A percentile compares a stretch with the other conserved stretches of the same genome.
Evolutionary conservation across 2,329 filamentous ascomycete species (phyloP).

Genomic region (Cladosporium sphaerospermum): DNA sequence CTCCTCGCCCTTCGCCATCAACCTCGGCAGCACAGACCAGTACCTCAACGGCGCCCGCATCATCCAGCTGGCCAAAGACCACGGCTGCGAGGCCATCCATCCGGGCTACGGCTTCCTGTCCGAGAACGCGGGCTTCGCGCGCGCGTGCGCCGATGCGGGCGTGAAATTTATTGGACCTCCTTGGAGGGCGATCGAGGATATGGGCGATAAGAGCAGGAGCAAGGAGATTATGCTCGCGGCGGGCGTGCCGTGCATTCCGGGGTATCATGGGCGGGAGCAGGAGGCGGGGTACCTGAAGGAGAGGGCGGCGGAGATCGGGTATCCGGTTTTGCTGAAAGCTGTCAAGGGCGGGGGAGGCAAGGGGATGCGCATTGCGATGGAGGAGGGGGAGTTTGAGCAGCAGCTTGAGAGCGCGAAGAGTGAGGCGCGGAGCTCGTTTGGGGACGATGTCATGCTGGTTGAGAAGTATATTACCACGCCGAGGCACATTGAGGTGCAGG

Average conservation of each 20-base stretch:
- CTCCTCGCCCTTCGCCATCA: conserved; percentile 74
- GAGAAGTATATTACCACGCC: conserved; percentile 64
- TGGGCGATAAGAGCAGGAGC: conserved; percentile 87
- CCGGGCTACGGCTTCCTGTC: conserved; percentile 93
- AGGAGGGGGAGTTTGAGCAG: conserved; percentile 52
- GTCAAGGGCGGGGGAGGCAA: conserved; percentile 63
- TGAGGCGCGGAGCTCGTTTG: conserved; percentile 58
- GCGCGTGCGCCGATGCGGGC: conserved; percentile 80
- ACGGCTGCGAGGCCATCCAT: conserved; percentile 86
- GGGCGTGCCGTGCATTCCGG: conserved; percentile 93
- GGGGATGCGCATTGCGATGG: conserved; percentile 59
- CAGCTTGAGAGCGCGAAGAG: conserved; percentile 59
- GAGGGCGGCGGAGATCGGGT: conserved; percentile 67
- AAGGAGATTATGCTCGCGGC: conserved; percentile 96
- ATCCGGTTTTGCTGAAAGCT: conserved; percentile 59
- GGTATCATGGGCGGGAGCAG: conserved; percentile 87
- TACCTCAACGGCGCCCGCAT: conserved; percentile 94
- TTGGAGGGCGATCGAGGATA: conserved; percentile 65
- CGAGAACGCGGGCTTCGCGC: conserved; percentile 87
- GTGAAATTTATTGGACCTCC: conserved; percentile 93
- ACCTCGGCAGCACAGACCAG: conserved; percentile 73
- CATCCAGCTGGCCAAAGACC: conserved; percentile 76
- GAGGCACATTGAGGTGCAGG: conserved; percentile 61
- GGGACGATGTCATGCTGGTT: conserved; percentile 60
- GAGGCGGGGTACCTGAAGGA: conserved; percentile 54